Evolutionary conservation across 768 basidiomycete species (phyloP).

Genomic region (Boletus tomentosulus): DNA sequence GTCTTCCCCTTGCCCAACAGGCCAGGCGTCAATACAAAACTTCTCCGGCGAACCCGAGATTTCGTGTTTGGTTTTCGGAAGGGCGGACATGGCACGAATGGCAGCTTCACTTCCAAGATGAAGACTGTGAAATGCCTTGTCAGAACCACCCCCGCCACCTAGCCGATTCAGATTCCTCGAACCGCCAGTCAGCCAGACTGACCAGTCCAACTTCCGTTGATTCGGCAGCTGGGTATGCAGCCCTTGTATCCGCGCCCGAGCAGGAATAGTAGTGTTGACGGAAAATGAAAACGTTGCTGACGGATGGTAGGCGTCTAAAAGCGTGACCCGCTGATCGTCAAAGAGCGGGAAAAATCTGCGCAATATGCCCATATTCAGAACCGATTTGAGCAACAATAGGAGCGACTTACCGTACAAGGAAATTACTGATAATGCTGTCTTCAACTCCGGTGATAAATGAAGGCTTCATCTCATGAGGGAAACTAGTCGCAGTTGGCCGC

Average conservation of each 20-base stretch:
- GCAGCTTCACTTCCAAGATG: constrained; percentile 68
- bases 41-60: constrained; percentile 72
- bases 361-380: constrained; percentile 12
- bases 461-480: constrained; percentile 70
- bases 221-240: constrained; percentile 70
- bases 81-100: constrained; percentile 50
- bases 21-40: constrained; percentile 87
- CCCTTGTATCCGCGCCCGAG: constrained; percentile 70
- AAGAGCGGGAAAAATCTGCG: constrained; percentile 79
- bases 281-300: constrained; percentile 90
- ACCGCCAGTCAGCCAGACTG: constrained; percentile 55
- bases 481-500: constrained; percentile 61
- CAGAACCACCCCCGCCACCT: constrained; percentile 52
- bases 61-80: constrained; percentile 84
- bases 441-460: constrained; percentile 77
- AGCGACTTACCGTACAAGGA: constrained; percentile 65
- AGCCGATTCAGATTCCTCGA: constrained; percentile 79
- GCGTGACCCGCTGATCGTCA: constrained; percentile 66
- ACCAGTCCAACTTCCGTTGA: constrained; percentile 81
- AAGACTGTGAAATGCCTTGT: constrained; percentile 61
- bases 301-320: constrained; percentile 75
- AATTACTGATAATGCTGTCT: constrained; percentile 61
- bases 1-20: constrained; percentile 56
- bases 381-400: neutral
- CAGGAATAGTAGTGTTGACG: constrained; percentile 77